Evolutionary conservation across 2,329 filamentous ascomycete species (phyloP).

Genomic region (Fusarium subtropicale): DNA sequence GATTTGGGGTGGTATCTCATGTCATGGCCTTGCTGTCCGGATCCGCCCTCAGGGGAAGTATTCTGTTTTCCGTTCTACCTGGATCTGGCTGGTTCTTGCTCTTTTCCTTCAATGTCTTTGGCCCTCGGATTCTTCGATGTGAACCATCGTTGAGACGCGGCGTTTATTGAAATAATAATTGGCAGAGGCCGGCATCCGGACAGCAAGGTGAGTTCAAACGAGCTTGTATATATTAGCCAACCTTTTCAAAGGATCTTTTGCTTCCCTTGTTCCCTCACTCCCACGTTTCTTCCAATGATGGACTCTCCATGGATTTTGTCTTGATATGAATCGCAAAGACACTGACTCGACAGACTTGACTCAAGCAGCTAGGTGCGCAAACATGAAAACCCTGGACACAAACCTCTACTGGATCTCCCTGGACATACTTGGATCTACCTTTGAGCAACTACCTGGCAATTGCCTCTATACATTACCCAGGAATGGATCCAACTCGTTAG

Average conservation of each 20-base stretch:
- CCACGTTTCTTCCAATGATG: conserved; percentile 29
- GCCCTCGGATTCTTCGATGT: conserved; percentile 44
- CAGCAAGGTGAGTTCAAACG: conserved; percentile 64
- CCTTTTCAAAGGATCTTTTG: conserved; percentile 53
- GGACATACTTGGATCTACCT: conserved; percentile 25
- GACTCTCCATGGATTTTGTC: conserved; percentile 43
- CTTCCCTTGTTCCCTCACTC: conserved; percentile 17
- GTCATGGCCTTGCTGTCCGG: conserved; percentile 52
- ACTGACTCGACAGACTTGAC: conserved; percentile 45
- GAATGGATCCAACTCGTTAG: conserved; percentile 28
- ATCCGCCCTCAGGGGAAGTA: conserved; percentile 48
- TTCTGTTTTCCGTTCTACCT: conserved; percentile 47
- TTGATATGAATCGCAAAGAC: conserved; percentile 40
- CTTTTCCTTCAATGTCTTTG: conserved; percentile 43
- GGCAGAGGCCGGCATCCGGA: conserved; percentile 57
- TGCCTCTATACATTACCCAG: conserved; percentile 16
- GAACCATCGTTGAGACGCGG: conserved; percentile 42
- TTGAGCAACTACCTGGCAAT: conserved; percentile 29
- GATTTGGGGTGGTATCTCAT: conserved; percentile 44
- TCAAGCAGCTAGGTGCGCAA: conserved; percentile 43
- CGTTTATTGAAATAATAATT: conserved; percentile 48
- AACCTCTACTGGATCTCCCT: conserved; percentile 15
- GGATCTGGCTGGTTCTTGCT: conserved; percentile 47
- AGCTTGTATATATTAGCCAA: conserved; percentile 66
- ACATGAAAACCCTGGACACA: conserved; percentile 20